Percentiles rank a stretch among this genome's conserved stretches.
Evolutionary conservation across 768 basidiomycete genomes (phyloP).

Genomic region (Suillus luteus): DNA sequence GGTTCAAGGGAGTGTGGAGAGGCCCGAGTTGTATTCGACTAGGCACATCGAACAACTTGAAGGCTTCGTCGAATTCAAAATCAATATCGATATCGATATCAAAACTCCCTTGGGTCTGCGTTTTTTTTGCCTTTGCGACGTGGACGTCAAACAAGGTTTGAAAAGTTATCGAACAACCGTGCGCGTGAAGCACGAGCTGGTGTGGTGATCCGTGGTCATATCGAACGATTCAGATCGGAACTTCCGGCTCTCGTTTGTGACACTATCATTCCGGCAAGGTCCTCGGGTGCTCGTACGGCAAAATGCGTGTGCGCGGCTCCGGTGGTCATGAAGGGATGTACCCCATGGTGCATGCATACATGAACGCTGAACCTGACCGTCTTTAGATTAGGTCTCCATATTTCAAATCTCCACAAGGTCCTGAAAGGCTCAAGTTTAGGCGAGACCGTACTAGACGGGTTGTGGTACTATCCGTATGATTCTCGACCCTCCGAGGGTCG

Average conservation of each 20-base stretch:
- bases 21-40: not conserved
- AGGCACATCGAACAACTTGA: too few species aligned
- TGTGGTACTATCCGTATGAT: not conserved
- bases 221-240: not conserved
- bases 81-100: too few species aligned
- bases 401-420: not conserved
- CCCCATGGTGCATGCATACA: not conserved
- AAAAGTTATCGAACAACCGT: not conserved
- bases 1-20: not conserved
- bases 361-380: not conserved
- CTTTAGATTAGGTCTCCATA: not conserved
- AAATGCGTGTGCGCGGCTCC: not conserved
- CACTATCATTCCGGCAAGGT: not conserved
- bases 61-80: not conserved
- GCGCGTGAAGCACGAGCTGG: too few species aligned
- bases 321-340: not conserved
- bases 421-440: not conserved
- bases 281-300: not conserved
- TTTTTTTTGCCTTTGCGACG: not conserved
- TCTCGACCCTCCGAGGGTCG: not conserved
- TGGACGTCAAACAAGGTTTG: constrained; percentile 2
- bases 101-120: too few species aligned
- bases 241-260: not conserved
- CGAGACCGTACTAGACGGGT: not conserved
- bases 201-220: not conserved